Conservation (phyloP, 2,329 filamentous ascomycete species). For the Fusarium mundagurra region DNA sequence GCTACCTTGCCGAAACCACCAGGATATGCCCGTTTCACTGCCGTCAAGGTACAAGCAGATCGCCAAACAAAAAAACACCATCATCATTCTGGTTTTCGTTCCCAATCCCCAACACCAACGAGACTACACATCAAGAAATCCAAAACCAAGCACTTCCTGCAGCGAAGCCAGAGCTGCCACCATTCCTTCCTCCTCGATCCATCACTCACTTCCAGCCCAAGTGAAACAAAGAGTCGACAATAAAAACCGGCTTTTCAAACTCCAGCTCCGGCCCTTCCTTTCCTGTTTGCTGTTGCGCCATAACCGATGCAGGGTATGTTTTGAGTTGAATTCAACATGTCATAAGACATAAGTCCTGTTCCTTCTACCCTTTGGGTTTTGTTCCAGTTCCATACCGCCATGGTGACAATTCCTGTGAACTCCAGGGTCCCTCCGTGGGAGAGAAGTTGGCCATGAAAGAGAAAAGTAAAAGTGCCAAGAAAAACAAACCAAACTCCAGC, state of each 20-base stretch:
- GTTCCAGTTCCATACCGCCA: conserved; percentile 14
- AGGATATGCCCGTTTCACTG: conserved; percentile 12
- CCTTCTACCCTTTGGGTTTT: conserved; percentile 21
- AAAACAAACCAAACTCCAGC: conserved; percentile 7
- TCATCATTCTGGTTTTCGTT: conserved; percentile 38
- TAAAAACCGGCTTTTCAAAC: conserved; percentile 33
- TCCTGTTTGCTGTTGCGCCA: conserved; percentile 37
- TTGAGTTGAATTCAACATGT: conserved; percentile 31
- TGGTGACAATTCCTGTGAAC: conserved; percentile 26
- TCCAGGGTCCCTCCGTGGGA: conserved; percentile 23
- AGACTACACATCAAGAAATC: neutral
- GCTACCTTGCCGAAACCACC: conserved; percentile 25
- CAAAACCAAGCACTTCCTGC: conserved; percentile 1
- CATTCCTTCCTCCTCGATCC: neutral
- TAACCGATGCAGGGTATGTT: conserved; percentile 46
- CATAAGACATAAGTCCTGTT: conserved; percentile 32
- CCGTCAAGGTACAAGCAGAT: conserved; percentile 11
- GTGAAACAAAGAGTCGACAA: conserved; percentile 9
- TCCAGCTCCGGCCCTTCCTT: conserved; percentile 19
- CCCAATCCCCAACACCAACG: conserved; percentile 5
- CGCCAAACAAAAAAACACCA: conserved; percentile 19
- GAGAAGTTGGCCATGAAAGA: conserved; percentile 19
- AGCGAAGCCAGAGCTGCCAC: neutral
- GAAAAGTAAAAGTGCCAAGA: conserved; percentile 6
- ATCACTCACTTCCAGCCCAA: neutral